Base-by-base conservation (phyloP, 306 rosid genomes). In the Citrullus amarus region DNA sequence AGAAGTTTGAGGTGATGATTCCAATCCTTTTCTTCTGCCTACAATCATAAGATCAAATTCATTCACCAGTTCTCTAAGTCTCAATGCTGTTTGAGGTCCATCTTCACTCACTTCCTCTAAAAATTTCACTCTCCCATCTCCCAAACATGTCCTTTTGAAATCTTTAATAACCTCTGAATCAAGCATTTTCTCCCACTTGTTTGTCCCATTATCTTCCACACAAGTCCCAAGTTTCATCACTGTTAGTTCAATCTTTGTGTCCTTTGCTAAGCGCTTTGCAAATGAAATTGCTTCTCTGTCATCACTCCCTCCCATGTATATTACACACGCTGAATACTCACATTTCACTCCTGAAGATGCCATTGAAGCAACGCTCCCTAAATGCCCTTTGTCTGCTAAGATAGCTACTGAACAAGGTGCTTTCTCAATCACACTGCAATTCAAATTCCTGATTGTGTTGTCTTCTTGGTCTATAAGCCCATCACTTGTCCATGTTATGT, bases 301-400 rank as follows among this genome's bases (percentile, higher is more conserved):
- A 9, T 91, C 97, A 25, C 71, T 80, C 0, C 98, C 98, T 34
- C 92, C 98, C 25, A 93, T 30, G 85, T 81, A 93, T 63, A 93
- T 57, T 80, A 89, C 6, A 11, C 92, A 86, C 3, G 91, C 85
- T 0, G 74, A 76, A 60, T 79, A 87, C 16, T 54, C 32, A 36
- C 68, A 67, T 14, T 10, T 0, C 14, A 73, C 39, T 5, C 46
- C 71, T 6, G 58, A 9, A 15, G 80, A 78, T 34, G 53, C 48
- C 80, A 46, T 59, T 5, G 80, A 78, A 75, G 66, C 36, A 41
- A 46, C 15, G 57, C 58, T 78, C 5, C 81, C 81, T 34, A 51
- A 22, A 17, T 20, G 75, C 2, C 81, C 81, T 39, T 72, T 17
- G n/a, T 79, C 81, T 1, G 43, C 81, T 1, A 79, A 36, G 8